phyloP scores from a whole-genome alignment of 2,329 filamentous ascomycete species.

The Myriosclerotinia scirpicola region DNA sequence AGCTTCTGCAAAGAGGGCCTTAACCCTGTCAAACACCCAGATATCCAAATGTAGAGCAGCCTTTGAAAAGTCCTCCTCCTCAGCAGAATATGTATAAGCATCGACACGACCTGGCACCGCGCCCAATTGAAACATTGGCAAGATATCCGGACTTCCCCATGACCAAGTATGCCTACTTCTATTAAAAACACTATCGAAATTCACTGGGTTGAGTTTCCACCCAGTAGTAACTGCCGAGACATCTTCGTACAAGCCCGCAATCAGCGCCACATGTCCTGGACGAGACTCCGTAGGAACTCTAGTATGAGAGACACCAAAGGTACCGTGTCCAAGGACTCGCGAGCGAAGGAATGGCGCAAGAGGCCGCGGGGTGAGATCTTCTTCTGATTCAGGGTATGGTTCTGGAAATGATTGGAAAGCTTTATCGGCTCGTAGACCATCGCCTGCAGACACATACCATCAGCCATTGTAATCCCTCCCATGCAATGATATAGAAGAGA shows the following conservation, averaged over 20 bases:
- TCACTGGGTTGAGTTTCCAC: constrained; percentile 97
- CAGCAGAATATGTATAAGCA: constrained; percentile 78
- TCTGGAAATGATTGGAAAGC: constrained; percentile 92
- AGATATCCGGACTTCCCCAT: constrained; percentile 96
- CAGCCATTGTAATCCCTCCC: constrained; percentile 20
- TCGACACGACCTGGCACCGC: constrained; percentile 84
- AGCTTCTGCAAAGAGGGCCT: constrained; percentile 79
- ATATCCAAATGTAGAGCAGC: constrained; percentile 79
- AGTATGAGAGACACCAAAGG: constrained; percentile 96
- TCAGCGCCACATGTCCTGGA: constrained; percentile 93
- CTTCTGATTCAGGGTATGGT: constrained; percentile 68
- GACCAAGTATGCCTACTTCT: constrained; percentile 96
- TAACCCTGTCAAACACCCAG: constrained; percentile 96
- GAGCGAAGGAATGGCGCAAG: constrained; percentile 91
- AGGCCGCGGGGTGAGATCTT: constrained; percentile 70
- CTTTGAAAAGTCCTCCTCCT: constrained; percentile 86
- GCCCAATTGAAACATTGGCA: constrained; percentile 96
- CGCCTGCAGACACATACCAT: constrained; percentile 52
- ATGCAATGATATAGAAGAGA: background rate
- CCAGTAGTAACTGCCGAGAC: constrained; percentile 96
- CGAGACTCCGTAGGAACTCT: constrained; percentile 95
- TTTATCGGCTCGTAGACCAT: constrained; percentile 95
- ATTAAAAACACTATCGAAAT: constrained; percentile 99
- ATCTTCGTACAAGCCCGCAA: constrained; percentile 95
- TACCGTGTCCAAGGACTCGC: constrained; percentile 82